Conservation (phyloP, 495 filamentous ascomycete species). For the Cetradonia linearis region DNA sequence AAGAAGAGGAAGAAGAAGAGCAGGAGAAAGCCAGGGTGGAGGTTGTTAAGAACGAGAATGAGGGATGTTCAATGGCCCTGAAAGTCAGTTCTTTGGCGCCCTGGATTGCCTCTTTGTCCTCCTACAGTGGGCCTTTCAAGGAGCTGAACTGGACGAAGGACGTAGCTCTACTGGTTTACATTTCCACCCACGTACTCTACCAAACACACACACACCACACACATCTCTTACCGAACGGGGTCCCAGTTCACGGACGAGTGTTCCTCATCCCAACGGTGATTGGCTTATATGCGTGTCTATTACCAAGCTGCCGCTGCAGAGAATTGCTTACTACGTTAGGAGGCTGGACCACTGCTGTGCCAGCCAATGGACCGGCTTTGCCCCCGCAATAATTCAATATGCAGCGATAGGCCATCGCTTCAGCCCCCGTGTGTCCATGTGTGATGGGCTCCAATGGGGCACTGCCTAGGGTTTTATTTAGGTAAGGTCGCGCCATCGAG, state of each 20-base stretch:
- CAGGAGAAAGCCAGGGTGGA: background rate
- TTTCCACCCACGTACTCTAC: no score
- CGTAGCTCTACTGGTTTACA: no score
- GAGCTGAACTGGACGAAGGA: background rate
- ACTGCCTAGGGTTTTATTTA: background rate
- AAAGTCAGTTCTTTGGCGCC: background rate
- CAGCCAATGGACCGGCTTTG: background rate
- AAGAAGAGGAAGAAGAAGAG: background rate
- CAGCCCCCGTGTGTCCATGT: background rate
- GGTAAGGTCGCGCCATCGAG: no score
- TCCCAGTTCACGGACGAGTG: background rate
- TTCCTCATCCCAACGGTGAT: background rate
- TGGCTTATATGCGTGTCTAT: background rate
- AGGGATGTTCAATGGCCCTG: no score
- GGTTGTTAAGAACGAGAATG: no score
- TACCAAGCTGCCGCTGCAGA: background rate
- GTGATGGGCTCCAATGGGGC: background rate
- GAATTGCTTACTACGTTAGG: background rate
- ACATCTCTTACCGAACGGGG: background rate
- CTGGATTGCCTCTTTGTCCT: slow-evolving; percentile 4
- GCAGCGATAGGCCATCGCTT: background rate
- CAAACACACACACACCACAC: no score
- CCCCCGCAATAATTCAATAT: background rate
- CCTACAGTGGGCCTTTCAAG: background rate
- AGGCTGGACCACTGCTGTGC: background rate